phyloP scores from a whole-genome alignment of 169 alveolate genomes.

The Babesia ovis region DNA sequence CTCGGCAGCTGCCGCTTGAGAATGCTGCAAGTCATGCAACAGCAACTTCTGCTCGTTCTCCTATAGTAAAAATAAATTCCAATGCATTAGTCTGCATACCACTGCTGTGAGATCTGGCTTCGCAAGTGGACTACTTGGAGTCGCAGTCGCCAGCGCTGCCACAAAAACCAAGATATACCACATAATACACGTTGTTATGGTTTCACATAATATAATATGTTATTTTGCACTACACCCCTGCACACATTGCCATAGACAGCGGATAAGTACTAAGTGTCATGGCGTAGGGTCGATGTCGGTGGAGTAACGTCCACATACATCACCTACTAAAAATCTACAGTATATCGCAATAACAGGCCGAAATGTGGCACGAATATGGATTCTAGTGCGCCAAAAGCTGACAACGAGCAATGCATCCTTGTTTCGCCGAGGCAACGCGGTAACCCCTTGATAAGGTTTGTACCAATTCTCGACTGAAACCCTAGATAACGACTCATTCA shows the following conservation, averaged over 20 bases:
- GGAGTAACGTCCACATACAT: too few relatives aligned
- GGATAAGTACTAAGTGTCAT: background rate
- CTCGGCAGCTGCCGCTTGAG: conserved; percentile 13
- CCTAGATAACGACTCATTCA: background rate
- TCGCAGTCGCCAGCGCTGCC: background rate
- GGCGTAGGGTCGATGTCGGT: conserved; percentile 11
- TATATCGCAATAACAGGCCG: too few relatives aligned
- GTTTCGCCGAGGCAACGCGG: conserved; percentile 73
- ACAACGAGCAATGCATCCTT: conserved; percentile 44
- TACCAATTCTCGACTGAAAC: background rate
- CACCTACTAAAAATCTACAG: too few relatives aligned
- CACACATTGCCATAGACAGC: conserved; percentile 3
- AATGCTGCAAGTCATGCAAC: conserved; percentile 35
- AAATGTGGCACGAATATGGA: conserved; percentile 14
- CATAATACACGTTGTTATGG: background rate
- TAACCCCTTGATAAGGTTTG: conserved; percentile 75
- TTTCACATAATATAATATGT: background rate
- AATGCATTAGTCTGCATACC: background rate
- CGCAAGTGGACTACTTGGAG: background rate
- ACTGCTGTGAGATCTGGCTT: conserved; percentile 6
- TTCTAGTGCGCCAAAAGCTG: background rate
- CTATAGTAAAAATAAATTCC: background rate
- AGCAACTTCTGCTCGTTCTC: conserved; percentile 66
- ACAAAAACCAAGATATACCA: background rate
- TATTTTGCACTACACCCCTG: background rate